phyloP scores from a whole-genome alignment of 169 alveolate species.

The Cryptosporidium sp. region DNA sequence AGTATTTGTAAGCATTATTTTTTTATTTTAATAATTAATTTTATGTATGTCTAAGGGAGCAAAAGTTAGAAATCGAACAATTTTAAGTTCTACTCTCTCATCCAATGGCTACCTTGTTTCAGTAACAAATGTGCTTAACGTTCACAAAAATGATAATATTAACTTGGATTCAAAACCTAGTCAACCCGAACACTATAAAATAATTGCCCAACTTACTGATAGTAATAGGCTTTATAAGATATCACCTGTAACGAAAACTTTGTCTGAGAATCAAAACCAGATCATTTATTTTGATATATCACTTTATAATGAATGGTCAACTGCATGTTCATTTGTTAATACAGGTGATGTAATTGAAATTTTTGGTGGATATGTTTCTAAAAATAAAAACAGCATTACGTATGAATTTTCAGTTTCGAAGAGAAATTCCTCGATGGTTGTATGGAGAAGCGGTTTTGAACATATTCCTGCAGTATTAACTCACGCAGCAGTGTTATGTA shows the following conservation, averaged over 20 bases:
- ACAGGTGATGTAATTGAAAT: conserved; percentile 36
- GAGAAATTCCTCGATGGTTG: conserved; percentile 67
- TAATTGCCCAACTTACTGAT: conserved; percentile 47
- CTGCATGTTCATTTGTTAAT: conserved; percentile 59
- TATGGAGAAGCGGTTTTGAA: conserved; percentile 70
- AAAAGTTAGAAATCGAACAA: background rate
- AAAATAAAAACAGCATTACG: conserved; percentile 4
- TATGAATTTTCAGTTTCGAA: conserved; percentile 19
- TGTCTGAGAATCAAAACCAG: conserved; percentile 7
- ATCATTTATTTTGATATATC: conserved; percentile 6
- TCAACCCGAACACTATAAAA: background rate
- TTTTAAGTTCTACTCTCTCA: background rate
- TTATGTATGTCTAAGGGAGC: conserved; percentile 38
- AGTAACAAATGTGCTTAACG: conserved; percentile 3
- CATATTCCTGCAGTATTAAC: conserved; percentile 73
- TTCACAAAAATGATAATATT: background rate
- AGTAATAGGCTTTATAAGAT: conserved; percentile 41
- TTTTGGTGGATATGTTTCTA: conserved; percentile 47
- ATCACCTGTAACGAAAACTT: conserved; percentile 34
- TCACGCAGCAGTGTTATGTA: conserved; percentile 75
- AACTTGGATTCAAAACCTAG: background rate
- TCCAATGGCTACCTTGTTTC: conserved; percentile 54
- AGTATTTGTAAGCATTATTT: background rate
- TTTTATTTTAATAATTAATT: background rate
- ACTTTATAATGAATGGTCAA: conserved; percentile 64